Evolutionary conservation across 176 grass and related monocot genomes (phyloP).

Genomic region (Avena sativa): DNA sequence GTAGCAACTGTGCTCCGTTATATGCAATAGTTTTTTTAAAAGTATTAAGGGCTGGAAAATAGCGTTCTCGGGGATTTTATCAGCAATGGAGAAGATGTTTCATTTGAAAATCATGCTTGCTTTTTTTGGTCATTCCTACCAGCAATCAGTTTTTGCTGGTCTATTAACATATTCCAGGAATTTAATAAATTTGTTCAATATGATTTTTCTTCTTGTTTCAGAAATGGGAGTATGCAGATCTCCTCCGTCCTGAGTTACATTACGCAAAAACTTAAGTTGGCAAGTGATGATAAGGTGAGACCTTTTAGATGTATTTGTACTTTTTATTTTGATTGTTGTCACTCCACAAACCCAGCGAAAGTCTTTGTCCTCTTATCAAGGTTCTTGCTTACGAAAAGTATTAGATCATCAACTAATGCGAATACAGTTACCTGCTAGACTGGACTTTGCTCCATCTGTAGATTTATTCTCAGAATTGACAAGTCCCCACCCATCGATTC

Average conservation of each 20-base stretch:
- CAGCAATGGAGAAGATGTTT: slow-evolving; percentile 2
- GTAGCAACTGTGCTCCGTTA: background rate
- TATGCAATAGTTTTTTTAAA: slow-evolving; percentile 7
- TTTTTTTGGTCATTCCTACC: background rate
- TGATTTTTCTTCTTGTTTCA: slow-evolving; percentile 51
- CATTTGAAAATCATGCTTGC: background rate
- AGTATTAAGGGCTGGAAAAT: background rate
- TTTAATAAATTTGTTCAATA: slow-evolving; percentile 27
- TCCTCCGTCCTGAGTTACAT: slow-evolving; percentile 85
- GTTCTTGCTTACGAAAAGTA: slow-evolving; percentile 13
- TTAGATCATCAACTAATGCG: slow-evolving; percentile 1
- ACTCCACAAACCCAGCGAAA: background rate
- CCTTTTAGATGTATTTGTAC: slow-evolving; percentile 3
- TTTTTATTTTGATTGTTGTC: background rate
- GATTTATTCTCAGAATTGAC: background rate
- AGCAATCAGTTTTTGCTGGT: background rate
- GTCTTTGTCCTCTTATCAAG: background rate
- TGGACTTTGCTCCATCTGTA: slow-evolving; percentile 5
- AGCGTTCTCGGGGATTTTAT: background rate
- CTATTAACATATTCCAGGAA: background rate
- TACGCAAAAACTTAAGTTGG: slow-evolving; percentile 66
- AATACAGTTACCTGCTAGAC: slow-evolving; percentile 10
- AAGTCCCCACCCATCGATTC: no score
- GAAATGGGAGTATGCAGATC: slow-evolving; percentile 66
- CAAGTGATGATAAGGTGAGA: slow-evolving; percentile 78